Base-by-base conservation (phyloP, 768 basidiomycete genomes). In the Lenzites betulinus region DNA sequence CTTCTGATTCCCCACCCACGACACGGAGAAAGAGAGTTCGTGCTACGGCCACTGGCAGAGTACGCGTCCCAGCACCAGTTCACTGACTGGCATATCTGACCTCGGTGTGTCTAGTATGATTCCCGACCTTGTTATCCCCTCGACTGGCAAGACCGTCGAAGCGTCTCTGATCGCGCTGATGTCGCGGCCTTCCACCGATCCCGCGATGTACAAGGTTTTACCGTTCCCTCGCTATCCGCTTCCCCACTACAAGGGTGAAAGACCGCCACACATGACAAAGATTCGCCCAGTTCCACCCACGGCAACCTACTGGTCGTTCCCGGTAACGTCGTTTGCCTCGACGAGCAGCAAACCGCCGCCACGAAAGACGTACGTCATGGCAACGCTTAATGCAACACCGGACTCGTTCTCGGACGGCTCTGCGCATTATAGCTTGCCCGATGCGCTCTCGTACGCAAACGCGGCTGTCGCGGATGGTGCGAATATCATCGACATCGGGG, bases 381-480 rank as follows among this genome's bases (percentile, higher is more conserved):
- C 89, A 0, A 97, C 92, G 1, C 81, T 99, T 58, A 98, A 98
- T 70, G 82, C 83, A 7, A 98, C 96, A 0, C 95, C 96, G 2
- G 96, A 99, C 74, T 97, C 95, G 0, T 98, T 98, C 75, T 98
- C 95, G 0, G 95, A 98, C 63, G 94, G 94, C 11, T 80, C 86
- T 0, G 69, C 73, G 20, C 78, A 89, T 71, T 78, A 81, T 62
- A 80, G 79, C 0, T 64, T 87, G 12, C 64, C 79, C 0, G 70
- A 78, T 11, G 90, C 89, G 0, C 67, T 93, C 16, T 66, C 69
- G 2, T 90, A 88, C 62, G 77, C 80, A 0, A 62, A 69, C 3
- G 51, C 75, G 3, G 79, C 92, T 0, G 76, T 86, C 2, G 62
- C 72, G 0, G 77, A 77, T 0, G 89, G 89, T 1, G 88, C 90